phyloP scores from a whole-genome alignment of 2,329 filamentous ascomycete genomes.

The Penicillium sp. region DNA sequence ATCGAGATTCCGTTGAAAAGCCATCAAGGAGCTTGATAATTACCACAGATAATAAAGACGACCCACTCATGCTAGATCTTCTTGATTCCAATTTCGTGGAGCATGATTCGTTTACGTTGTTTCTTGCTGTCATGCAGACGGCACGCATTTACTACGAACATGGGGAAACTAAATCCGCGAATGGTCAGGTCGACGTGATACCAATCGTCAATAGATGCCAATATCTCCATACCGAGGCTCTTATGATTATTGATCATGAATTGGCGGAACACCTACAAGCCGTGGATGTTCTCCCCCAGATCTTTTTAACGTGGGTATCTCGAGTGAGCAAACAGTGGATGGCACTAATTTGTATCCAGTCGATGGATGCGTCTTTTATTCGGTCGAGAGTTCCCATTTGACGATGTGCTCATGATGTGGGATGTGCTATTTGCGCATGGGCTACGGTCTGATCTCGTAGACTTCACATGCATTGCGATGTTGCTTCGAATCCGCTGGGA shows the following conservation, averaged over 20 bases:
- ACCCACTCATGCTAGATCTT: slow-evolving; percentile 62
- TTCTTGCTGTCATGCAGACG: slow-evolving; percentile 82
- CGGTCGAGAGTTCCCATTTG: slow-evolving; percentile 88
- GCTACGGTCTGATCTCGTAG: slow-evolving; percentile 74
- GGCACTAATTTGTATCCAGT: slow-evolving; percentile 44
- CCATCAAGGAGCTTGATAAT: slow-evolving; percentile 22
- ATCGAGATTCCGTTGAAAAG: slow-evolving; percentile 73
- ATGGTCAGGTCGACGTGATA: slow-evolving; percentile 53
- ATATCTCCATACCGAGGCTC: slow-evolving; percentile 79
- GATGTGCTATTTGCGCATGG: slow-evolving; percentile 89
- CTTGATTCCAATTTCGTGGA: slow-evolving; percentile 76
- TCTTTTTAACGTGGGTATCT: slow-evolving; percentile 79
- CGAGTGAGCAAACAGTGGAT: not conserved
- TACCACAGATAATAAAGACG: slow-evolving; percentile 29
- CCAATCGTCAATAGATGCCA: slow-evolving; percentile 84
- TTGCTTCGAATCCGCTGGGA: slow-evolving; percentile 88
- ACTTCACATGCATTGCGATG: slow-evolving; percentile 93
- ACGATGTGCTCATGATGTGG: slow-evolving; percentile 82
- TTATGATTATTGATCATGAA: slow-evolving; percentile 79
- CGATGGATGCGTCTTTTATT: slow-evolving; percentile 94
- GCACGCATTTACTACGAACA: slow-evolving; percentile 87
- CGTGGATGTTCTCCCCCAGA: slow-evolving; percentile 91
- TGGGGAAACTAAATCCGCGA: slow-evolving; percentile 47
- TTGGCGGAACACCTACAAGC: slow-evolving; percentile 76
- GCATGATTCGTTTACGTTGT: slow-evolving; percentile 86